A percentile compares a stretch with the other conserved stretches of the same genome.
phyloP scores from a whole-genome alignment of 257 asterid species.

The Solanum chiquidenum region DNA sequence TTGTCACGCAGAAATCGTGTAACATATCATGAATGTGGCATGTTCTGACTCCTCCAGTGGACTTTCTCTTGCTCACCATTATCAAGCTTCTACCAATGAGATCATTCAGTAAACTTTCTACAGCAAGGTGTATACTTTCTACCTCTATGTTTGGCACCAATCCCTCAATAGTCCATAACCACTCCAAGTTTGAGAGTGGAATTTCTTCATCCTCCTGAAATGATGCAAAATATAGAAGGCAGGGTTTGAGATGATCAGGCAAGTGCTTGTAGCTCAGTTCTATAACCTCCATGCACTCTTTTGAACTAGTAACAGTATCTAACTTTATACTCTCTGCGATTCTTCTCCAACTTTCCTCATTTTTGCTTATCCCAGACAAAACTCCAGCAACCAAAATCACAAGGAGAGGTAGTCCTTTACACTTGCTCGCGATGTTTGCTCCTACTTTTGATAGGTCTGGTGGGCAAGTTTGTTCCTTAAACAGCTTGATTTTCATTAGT shows the following conservation, averaged over 20 bases:
- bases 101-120: neutral
- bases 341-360: neutral
- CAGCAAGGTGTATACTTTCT: neutral
- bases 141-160: neutral
- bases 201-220: neutral
- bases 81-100: neutral
- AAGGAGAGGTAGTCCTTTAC: neutral
- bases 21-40: neutral
- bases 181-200: neutral
- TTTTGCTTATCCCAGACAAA: neutral
- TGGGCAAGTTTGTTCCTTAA: neutral
- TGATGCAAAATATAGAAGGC: neutral
- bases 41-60: neutral
- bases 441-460: neutral
- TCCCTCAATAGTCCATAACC: neutral
- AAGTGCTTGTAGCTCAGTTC: neutral
- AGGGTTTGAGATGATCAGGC: neutral
- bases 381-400: neutral
- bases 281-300: neutral
- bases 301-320: neutral
- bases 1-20: neutral
- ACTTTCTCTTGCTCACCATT: neutral
- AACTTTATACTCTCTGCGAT: neutral
- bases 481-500: neutral
- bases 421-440: neutral